Conservation (phyloP, 371 early-diverging fungal species). For the Lichtheimia ramosa region DNA sequence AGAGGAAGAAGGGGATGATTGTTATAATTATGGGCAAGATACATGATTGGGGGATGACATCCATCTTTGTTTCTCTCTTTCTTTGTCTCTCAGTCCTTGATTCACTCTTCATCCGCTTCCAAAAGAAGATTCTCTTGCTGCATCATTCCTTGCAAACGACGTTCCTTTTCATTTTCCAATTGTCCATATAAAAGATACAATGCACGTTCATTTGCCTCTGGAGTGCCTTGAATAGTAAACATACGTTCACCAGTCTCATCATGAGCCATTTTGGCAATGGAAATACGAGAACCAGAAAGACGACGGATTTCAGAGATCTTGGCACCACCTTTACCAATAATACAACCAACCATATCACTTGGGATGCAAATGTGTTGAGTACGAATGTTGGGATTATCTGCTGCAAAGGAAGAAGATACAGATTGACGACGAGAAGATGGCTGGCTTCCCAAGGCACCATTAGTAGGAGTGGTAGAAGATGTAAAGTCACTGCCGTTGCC, state of each 20-base stretch:
- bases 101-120: slow-evolving; percentile 30
- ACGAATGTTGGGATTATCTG: slow-evolving; percentile 43
- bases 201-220: slow-evolving; percentile 82
- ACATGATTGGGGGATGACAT: not conserved
- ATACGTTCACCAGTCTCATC: slow-evolving; percentile 72
- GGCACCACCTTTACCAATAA: slow-evolving; percentile 89
- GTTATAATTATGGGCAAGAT: not conserved
- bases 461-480: slow-evolving; percentile 22
- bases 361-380: slow-evolving; percentile 89
- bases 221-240: slow-evolving; percentile 81
- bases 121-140: slow-evolving; percentile 21
- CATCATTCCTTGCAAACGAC: slow-evolving; percentile 49
- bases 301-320: slow-evolving; percentile 87
- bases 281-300: slow-evolving; percentile 78
- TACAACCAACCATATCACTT: slow-evolving; percentile 90
- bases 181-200: slow-evolving; percentile 81
- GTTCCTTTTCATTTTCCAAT: slow-evolving; percentile 78
- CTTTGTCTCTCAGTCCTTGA: no score
- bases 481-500: slow-evolving; percentile 51
- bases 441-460: not conserved
- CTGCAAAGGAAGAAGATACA: not conserved
- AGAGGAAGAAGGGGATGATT: not conserved
- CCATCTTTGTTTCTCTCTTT: no score
- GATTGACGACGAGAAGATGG: slow-evolving; percentile 22
- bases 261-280: slow-evolving; percentile 71